These are phyloP conservation scores for Ceratobasidium sp. DNA, from an alignment of 1,284 basidiomycete species.

Conservation along the genomic window DNA sequence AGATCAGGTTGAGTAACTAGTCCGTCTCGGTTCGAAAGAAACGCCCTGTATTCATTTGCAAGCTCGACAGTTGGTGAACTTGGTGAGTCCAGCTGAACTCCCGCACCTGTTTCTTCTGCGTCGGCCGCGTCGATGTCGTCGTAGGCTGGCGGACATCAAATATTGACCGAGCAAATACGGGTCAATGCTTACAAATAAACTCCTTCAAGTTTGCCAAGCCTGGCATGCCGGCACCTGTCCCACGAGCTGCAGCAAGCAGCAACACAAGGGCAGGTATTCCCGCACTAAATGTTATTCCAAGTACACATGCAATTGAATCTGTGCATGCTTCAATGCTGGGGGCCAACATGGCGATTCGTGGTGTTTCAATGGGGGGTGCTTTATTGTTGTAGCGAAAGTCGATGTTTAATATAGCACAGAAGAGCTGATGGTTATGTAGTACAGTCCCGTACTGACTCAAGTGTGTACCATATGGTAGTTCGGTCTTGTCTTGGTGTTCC, in stretches of 20 bases:
- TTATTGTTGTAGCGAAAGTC: background rate
- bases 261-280: conserved; percentile 17
- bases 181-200: conserved; percentile 28
- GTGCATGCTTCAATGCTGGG: conserved; percentile 22
- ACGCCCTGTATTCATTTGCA: conserved; percentile 10
- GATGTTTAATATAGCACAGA: background rate
- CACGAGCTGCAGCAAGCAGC: background rate
- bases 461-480: too few relatives aligned
- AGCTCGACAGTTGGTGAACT: background rate
- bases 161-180: background rate
- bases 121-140: conserved; percentile 20
- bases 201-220: conserved; percentile 5
- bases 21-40: background rate
- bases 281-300: background rate
- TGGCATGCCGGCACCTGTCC: background rate
- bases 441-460: too few relatives aligned
- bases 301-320: conserved; percentile 22
- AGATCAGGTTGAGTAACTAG: conserved; percentile 11
- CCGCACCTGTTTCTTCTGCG: conserved; percentile 3
- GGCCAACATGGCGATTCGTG: background rate
- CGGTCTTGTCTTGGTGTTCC: too few relatives aligned
- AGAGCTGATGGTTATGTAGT: too few relatives aligned
- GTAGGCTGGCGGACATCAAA: conserved; percentile 14
- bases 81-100: background rate
- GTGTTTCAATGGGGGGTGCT: background rate